Conservation (phyloP, 306 rosid genomes). For the Citrullus colocynthis region DNA sequence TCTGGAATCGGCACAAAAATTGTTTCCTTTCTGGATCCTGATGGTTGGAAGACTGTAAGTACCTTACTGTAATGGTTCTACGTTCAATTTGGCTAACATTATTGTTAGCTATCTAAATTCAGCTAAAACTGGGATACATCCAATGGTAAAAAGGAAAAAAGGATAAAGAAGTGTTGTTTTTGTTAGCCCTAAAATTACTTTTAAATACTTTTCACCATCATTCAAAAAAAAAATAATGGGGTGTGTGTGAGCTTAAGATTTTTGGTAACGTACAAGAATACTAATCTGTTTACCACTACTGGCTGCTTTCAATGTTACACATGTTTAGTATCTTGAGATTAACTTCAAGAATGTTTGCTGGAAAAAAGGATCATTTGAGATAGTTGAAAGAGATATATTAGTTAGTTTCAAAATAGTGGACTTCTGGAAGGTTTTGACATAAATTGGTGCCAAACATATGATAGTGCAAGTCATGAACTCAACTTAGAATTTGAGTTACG, state of each 20-base stretch:
- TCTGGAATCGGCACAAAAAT: slow-evolving; percentile 87
- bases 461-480: neutral
- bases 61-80: neutral
- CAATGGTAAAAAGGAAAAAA: neutral
- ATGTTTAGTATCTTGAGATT: neutral
- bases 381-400: neutral
- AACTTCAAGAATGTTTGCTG: neutral
- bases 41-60: slow-evolving; percentile 99
- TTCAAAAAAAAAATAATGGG: too few species aligned
- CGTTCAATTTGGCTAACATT: neutral
- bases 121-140: neutral
- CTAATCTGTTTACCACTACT: neutral
- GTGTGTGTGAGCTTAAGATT: too few species aligned
- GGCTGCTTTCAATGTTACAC: neutral
- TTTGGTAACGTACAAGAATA: neutral
- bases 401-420: neutral
- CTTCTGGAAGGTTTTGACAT: neutral
- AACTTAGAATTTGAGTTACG: neutral
- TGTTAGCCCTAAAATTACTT: neutral
- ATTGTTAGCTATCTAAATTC: neutral
- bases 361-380: neutral
- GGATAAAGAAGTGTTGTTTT: neutral
- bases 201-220: too few species aligned
- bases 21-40: slow-evolving; percentile 77
- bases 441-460: neutral